Evolutionary conservation across 345 rosid species (phyloP), one percentile per base, ranked within the genome.

Genomic region (Salix udensis): DNA sequence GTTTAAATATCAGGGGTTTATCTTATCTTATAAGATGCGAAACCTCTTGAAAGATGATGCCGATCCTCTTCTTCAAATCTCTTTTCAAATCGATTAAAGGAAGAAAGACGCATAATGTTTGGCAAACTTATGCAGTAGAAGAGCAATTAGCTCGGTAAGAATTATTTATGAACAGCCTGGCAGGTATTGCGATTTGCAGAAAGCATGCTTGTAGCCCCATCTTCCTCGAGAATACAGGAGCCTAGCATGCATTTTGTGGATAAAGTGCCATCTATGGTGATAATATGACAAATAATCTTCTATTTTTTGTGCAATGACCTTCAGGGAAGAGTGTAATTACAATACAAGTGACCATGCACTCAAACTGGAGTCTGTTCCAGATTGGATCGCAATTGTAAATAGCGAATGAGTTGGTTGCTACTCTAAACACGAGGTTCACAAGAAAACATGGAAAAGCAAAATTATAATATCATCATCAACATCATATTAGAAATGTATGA

Each of bases 261-360:
- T 55, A 55, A 55, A 55, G 26, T 23, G 61, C 1, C 61, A 55
- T 55, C 26, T 9, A 8, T 58, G 26, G 4, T 6, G 4, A 55
- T 55, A 55, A 4, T 55, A n/a, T 55, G 14, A 55, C 23, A n/a
- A n/a, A 26, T 26, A 58, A 58, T 58, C 50, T 65, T 48, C 46
- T 70, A 65, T 75, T 46, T 34, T 61, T 67, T 65, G 74, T 61
- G 14, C 68, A 79, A 80, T 74, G 70, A 67, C 28, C 68, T 87
- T 85, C 90, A 94, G 99, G 99, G 79, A 96, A 96, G 87, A 91
- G 98, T 79, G 99, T 96, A 36, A 96, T 96, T 81, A 96, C 99
- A 34, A 96, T 81, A 96, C 99, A 34, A 96, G 99, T 75, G 99
- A 96, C 84, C 98, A 96, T 87, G 99, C 99, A 18, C 92, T 96